A percentile compares a stretch with the other conserved stretches of the same genome.
Conservation (phyloP, 768 basidiomycete genomes). For the Rhodotorula paludigena region DNA sequence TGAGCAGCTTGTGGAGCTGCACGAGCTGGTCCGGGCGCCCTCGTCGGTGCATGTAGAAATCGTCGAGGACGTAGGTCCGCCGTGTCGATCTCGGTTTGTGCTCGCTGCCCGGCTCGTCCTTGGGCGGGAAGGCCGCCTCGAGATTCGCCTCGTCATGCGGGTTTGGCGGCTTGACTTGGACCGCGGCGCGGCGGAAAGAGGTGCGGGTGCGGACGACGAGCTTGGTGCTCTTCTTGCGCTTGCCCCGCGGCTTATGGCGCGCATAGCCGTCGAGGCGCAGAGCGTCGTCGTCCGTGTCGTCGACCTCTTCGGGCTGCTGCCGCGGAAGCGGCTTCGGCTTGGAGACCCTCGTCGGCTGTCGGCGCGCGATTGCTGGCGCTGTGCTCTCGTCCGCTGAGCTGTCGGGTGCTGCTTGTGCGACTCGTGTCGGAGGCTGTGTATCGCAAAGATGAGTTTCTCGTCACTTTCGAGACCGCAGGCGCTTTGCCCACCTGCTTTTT, state of each 20-base stretch:
- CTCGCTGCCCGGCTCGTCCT: no score
- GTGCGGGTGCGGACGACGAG: neutral
- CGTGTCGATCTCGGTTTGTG: accelerated
- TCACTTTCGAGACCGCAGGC: no score
- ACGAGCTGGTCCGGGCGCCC: neutral
- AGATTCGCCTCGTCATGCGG: neutral
- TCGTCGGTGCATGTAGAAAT: neutral
- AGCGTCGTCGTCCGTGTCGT: neutral
- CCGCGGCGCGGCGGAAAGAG: neutral
- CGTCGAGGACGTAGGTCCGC: neutral
- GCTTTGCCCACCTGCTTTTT: no score
- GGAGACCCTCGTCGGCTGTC: no score
- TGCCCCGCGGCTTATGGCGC: neutral
- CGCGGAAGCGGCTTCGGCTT: neutral
- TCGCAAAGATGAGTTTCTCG: no score
- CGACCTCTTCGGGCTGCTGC: neutral
- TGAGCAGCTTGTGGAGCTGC: neutral
- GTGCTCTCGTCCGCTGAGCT: no score
- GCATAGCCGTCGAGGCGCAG: neutral
- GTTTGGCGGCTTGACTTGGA: neutral
- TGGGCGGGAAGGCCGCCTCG: neutral
- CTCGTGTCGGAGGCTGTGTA: no score
- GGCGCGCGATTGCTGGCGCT: no score
- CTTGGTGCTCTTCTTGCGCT: neutral
- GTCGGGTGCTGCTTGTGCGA: no score